phyloP scores from a whole-genome alignment of 2,329 filamentous ascomycete genomes.

The Cercospora sp. region DNA sequence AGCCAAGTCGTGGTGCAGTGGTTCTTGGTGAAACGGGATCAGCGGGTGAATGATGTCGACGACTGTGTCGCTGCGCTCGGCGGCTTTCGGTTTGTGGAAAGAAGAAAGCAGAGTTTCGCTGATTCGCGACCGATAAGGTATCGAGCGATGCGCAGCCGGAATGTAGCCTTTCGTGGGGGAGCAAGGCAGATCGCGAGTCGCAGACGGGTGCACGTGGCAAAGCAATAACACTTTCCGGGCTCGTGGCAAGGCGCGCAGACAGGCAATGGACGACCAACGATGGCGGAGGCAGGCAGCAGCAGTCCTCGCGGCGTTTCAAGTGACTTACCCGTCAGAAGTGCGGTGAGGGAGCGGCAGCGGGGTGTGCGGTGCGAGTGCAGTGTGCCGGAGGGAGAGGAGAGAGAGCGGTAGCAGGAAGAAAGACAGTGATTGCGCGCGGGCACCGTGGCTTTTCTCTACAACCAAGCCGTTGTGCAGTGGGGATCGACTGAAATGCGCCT shows the following conservation, averaged over 20 bases:
- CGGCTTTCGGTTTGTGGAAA: conserved; percentile 7
- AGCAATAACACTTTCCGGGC: background rate
- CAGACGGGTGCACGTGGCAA: conserved; percentile 15
- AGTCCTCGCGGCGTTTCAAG: background rate
- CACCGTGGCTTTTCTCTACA: conserved; percentile 13
- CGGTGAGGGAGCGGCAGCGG: background rate
- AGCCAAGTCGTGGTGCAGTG: conserved; percentile 13
- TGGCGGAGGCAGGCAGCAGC: background rate
- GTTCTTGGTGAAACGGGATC: conserved; percentile 22
- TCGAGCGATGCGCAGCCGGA: conserved; percentile 14
- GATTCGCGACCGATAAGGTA: conserved; percentile 12
- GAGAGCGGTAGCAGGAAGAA: background rate
- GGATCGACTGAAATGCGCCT: conserved; percentile 8
- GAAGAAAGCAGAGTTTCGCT: conserved; percentile 17
- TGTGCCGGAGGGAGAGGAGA: conserved; percentile 3
- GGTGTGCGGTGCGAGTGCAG: background rate
- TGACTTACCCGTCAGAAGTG: conserved; percentile 9
- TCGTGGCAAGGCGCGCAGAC: background rate
- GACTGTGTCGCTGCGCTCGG: conserved; percentile 11
- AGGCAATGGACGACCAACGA: background rate
- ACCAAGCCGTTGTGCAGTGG: conserved; percentile 11
- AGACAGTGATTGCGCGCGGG: background rate
- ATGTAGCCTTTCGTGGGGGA: conserved; percentile 12
- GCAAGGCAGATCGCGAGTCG: conserved; percentile 2
- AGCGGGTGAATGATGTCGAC: conserved; percentile 22